These are phyloP conservation scores for Harrya chromipes DNA, from an alignment of 768 basidiomycete genomes.

Conservation along the genomic window DNA sequence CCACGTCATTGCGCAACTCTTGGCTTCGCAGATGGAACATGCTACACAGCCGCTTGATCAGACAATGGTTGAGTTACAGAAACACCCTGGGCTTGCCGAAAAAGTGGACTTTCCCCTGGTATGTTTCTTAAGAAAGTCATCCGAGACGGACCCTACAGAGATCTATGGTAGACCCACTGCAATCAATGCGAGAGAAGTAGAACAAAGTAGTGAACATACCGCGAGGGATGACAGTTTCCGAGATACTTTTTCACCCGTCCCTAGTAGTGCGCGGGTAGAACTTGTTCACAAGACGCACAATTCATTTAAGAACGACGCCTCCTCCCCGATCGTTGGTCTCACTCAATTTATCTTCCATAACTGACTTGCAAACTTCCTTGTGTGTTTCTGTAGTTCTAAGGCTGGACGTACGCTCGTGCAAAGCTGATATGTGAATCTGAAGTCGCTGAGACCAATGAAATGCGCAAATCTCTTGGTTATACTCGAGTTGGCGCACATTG, in stretches of 20 bases:
- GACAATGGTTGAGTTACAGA: background rate
- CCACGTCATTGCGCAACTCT: background rate
- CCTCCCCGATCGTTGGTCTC: background rate
- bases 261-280: background rate
- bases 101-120: background rate
- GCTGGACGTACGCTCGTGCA: too few species aligned
- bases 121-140: background rate
- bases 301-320: background rate
- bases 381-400: background rate
- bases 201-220: background rate
- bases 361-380: background rate
- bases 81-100: background rate
- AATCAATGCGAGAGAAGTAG: background rate
- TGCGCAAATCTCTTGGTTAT: conserved; percentile 2
- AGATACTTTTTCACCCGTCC: background rate
- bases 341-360: background rate
- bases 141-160: background rate
- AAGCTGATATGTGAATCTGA: too few species aligned
- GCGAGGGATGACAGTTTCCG: background rate
- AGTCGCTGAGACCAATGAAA: background rate
- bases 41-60: background rate
- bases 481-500: conserved; percentile 3
- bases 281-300: conserved; percentile 1
- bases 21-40: background rate
- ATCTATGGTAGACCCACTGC: background rate